These are phyloP conservation scores for Calonectria pseudoturangicola DNA, from an alignment of 2,329 filamentous ascomycete genomes.

Conservation along the genomic window DNA sequence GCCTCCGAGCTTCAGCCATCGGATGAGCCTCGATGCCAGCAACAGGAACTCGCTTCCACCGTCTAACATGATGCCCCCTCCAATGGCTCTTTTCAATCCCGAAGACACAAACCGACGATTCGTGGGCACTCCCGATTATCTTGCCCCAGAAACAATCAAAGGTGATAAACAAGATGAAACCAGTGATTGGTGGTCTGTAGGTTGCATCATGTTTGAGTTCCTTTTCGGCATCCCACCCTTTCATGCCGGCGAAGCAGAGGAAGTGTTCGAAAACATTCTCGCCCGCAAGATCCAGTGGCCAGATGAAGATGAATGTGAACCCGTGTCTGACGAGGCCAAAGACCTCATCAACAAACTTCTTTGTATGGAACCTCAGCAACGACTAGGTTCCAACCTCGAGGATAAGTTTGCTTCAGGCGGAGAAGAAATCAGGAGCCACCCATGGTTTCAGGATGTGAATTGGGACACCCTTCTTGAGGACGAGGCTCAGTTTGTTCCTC, in stretches of 20 bases:
- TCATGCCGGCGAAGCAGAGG: constrained; percentile 90
- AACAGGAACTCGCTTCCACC: constrained; percentile 63
- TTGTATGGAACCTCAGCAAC: constrained; percentile 86
- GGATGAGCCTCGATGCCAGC: constrained; percentile 58
- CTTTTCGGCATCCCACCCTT: constrained; percentile 95
- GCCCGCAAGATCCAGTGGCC: constrained; percentile 95
- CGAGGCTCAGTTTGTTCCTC: constrained; percentile 95
- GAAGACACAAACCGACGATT: constrained; percentile 95
- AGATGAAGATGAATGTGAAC: constrained; percentile 83
- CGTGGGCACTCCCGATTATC: constrained; percentile 96
- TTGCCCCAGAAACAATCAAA: constrained; percentile 97
- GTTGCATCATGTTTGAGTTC: constrained; percentile 98
- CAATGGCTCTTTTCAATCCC: constrained; percentile 96
- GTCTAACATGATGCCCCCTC: constrained; percentile 87
- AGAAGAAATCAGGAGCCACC: constrained; percentile 90
- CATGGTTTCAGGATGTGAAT: constrained; percentile 90
- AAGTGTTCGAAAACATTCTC: constrained; percentile 98
- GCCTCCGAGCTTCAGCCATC: constrained; percentile 64
- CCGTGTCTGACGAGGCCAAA: constrained; percentile 88
- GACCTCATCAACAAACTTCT: constrained; percentile 96
- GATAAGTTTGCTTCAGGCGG: constrained; percentile 90
- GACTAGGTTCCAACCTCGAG: constrained; percentile 89
- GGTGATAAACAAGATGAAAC: constrained; percentile 97
- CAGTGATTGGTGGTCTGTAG: constrained; percentile 99
- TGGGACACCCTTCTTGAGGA: constrained; percentile 96